phyloP scores from a whole-genome alignment of 805 yeast genomes.

The Candida maesae region DNA sequence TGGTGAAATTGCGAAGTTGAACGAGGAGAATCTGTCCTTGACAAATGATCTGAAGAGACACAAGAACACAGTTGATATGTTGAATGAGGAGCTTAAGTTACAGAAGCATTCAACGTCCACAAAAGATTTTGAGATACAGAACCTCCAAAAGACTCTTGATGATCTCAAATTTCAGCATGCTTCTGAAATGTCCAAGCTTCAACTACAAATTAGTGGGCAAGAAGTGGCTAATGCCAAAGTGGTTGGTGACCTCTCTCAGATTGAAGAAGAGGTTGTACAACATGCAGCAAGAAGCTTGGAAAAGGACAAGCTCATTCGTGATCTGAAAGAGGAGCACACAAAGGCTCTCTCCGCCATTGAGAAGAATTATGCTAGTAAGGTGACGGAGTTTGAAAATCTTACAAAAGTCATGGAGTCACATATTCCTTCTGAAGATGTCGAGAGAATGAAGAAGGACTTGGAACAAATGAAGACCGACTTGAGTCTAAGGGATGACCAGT shows the following conservation, averaged over 20 bases:
- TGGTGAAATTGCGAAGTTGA: slow-evolving; percentile 9
- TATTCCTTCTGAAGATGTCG: slow-evolving; percentile 3
- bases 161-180: slow-evolving; percentile 11
- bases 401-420: not conserved
- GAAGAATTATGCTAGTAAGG: slow-evolving; percentile 3
- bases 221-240: slow-evolving; percentile 12
- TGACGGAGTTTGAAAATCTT: slow-evolving; percentile 2
- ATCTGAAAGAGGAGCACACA: slow-evolving; percentile 4
- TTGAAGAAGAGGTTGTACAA: slow-evolving; percentile 7
- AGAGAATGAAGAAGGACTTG: slow-evolving; percentile 1
- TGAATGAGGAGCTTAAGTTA: slow-evolving; percentile 18
- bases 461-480: slow-evolving; percentile 1
- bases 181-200: slow-evolving; percentile 3
- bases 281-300: slow-evolving; percentile 6
- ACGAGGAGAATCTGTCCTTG: slow-evolving; percentile 14
- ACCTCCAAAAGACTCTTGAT: slow-evolving; percentile 4
- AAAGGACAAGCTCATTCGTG: slow-evolving; percentile 7
- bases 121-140: slow-evolving; percentile 17
- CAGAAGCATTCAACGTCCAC: slow-evolving; percentile 11
- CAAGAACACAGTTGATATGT: slow-evolving; percentile 9
- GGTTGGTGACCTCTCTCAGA: slow-evolving; percentile 8
- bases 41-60: slow-evolving; percentile 10
- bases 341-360: slow-evolving; percentile 1
- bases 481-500: too few relatives aligned
- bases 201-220: slow-evolving; percentile 20